Conservation (phyloP, 2,329 filamentous ascomycete genomes). For the Colletotrichum viniferum region DNA sequence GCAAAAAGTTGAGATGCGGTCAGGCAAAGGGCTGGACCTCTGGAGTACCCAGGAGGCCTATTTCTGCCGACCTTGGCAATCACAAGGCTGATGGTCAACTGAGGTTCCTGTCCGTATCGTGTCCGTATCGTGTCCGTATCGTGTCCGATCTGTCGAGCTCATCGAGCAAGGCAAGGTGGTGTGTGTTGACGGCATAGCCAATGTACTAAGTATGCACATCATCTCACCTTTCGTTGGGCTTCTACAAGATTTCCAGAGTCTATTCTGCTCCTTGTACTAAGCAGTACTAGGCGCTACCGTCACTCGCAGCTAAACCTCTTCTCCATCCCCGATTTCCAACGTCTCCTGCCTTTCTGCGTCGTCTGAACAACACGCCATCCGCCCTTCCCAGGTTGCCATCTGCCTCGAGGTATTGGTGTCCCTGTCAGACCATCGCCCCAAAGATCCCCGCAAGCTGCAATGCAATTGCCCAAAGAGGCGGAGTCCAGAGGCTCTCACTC, state of each 20-base stretch:
- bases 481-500: not conserved
- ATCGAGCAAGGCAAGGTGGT: not conserved
- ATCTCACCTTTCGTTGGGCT: not conserved
- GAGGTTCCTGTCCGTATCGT: not conserved
- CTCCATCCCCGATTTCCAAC: not conserved
- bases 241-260: not conserved
- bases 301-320: not conserved
- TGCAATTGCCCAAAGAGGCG: constrained; percentile 5
- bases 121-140: not conserved
- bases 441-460: not conserved
- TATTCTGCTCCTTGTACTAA: not conserved
- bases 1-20: not conserved
- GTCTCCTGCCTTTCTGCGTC: not conserved
- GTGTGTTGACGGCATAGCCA: too few relatives aligned
- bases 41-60: not conserved
- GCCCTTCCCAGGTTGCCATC: not conserved
- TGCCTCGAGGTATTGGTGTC: not conserved
- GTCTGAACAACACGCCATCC: constrained; percentile 12
- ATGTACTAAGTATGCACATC: not conserved
- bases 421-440: not conserved
- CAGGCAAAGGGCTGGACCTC: not conserved
- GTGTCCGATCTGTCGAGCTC: not conserved
- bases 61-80: not conserved
- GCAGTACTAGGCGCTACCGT: not conserved
- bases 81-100: not conserved